A percentile compares a stretch with the other conserved stretches of the same genome.
These are phyloP conservation scores for Cytidiella melzeri DNA, from an alignment of 768 basidiomycete species.

Conservation along the genomic window DNA sequence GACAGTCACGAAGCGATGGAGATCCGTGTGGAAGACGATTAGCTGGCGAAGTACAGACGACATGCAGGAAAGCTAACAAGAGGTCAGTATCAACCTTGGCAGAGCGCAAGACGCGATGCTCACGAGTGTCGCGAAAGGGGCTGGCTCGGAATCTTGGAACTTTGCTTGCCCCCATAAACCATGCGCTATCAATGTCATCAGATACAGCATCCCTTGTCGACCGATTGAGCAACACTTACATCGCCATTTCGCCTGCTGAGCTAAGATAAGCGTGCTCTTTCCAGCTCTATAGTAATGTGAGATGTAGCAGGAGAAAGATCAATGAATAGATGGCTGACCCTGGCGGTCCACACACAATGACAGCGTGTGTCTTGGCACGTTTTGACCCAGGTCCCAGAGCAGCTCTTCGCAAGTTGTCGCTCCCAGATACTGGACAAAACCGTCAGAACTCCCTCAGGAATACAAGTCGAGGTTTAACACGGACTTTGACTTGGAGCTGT, in stretches of 20 bases:
- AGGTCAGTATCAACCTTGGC: neutral
- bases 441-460: no score
- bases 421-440: conserved; percentile 30
- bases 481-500: neutral
- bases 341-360: conserved; percentile 58
- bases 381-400: conserved; percentile 38
- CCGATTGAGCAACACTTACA: conserved; percentile 31
- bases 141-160: conserved; percentile 57
- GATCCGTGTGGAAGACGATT: conserved; percentile 67
- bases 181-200: conserved; percentile 29
- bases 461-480: no score
- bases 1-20: conserved; percentile 56
- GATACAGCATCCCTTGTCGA: neutral
- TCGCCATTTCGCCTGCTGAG: conserved; percentile 69
- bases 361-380: conserved; percentile 46
- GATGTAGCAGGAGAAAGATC: no score
- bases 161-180: conserved; percentile 77
- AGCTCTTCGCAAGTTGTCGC: conserved; percentile 39
- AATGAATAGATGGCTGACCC: conserved; percentile 33
- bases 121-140: conserved; percentile 65
- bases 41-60: conserved; percentile 69
- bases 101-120: conserved; percentile 14
- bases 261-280: conserved; percentile 68
- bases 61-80: conserved; percentile 52
- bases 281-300: conserved; percentile 43